A percentile compares a stretch with the other conserved stretches of the same genome.
These are phyloP conservation scores for Boletus mariae DNA, from an alignment of 1,284 basidiomycete species.

Conservation along the genomic window DNA sequence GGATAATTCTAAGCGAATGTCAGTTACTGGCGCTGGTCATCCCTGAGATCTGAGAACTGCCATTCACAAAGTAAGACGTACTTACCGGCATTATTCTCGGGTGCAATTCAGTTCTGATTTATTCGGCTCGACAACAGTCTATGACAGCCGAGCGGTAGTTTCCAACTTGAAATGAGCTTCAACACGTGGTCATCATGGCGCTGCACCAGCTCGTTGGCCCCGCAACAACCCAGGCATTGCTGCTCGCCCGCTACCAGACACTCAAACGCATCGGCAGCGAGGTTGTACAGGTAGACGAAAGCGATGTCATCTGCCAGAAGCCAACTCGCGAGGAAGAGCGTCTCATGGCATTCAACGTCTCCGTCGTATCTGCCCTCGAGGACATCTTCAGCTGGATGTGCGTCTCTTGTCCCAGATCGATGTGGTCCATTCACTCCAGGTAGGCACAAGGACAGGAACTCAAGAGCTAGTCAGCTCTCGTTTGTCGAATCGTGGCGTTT, in stretches of 20 bases:
- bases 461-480: conserved; percentile 26
- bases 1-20: neutral
- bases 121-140: neutral
- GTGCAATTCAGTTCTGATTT: neutral
- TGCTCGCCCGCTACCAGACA: conserved; percentile 14
- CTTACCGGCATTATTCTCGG: neutral
- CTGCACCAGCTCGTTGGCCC: conserved; percentile 10
- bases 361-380: conserved; percentile 29
- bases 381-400: conserved; percentile 36
- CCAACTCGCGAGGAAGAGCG: conserved; percentile 25
- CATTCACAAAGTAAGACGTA: neutral
- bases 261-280: neutral
- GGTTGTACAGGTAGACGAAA: conserved; percentile 3
- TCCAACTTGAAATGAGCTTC: too few relatives aligned
- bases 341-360: conserved; percentile 19
- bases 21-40: neutral
- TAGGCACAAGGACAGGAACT: conserved; percentile 34
- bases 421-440: neutral
- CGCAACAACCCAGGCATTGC: conserved; percentile 10
- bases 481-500: conserved; percentile 34
- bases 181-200: neutral
- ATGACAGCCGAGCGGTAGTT: neutral
- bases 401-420: neutral
- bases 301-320: conserved; percentile 11
- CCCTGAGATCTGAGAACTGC: neutral